Evolutionary conservation across 768 basidiomycete genomes (phyloP).

Genomic region (Collybia nuda): DNA sequence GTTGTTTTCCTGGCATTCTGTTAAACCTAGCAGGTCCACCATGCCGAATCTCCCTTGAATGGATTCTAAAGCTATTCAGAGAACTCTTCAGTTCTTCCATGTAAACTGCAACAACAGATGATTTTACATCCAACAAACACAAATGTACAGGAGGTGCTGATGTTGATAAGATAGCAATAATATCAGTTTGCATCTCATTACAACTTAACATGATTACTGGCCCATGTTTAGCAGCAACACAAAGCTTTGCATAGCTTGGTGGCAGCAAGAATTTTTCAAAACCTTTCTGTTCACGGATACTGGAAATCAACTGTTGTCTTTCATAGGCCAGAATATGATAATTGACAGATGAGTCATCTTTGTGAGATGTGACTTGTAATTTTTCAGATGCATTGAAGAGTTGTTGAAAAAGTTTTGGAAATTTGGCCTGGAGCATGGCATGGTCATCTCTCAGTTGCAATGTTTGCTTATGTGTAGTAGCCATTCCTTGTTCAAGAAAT

Average conservation of each 20-base stretch:
- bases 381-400: not conserved
- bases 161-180: constrained; percentile 6
- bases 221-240: constrained; percentile 24
- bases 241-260: constrained; percentile 21
- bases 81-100: not conserved
- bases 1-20: not conserved
- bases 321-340: not conserved
- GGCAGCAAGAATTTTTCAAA: constrained; percentile 30
- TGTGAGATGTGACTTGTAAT: not conserved
- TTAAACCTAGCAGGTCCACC: not conserved
- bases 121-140: not conserved
- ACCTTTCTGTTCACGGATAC: constrained; percentile 27
- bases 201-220: constrained; percentile 35
- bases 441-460: constrained; percentile 2
- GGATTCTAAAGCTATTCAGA: not conserved
- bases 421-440: not conserved
- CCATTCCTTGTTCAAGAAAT: constrained; percentile 6
- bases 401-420: not conserved
- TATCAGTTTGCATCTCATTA: constrained; percentile 13
- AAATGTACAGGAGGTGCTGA: not conserved
- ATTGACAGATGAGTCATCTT: not conserved
- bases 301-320: constrained; percentile 11
- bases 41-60: not conserved
- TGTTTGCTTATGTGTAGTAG: constrained; percentile 8
- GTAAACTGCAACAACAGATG: not conserved